A percentile compares a stretch with the other conserved stretches of the same genome.
Conservation (phyloP, 2,329 filamentous ascomycete genomes). For the Hortaea sp. region DNA sequence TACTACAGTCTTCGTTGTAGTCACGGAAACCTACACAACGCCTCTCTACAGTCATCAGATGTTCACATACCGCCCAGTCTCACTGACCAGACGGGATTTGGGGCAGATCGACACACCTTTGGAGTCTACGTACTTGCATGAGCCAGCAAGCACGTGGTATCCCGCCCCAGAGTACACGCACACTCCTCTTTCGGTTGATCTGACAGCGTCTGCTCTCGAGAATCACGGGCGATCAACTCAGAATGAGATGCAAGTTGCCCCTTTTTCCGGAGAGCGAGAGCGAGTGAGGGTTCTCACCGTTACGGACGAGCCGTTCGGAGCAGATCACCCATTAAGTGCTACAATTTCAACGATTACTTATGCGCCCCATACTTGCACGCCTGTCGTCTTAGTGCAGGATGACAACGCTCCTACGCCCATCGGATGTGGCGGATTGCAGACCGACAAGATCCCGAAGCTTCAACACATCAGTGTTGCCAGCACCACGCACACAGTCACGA, state of each 20-base stretch:
- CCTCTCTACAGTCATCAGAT: background rate
- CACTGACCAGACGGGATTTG: no score
- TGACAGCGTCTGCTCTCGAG: no score
- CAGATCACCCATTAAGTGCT: background rate
- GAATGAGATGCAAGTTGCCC: no score
- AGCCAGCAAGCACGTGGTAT: no score
- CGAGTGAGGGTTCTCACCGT: no score
- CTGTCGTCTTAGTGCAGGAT: background rate
- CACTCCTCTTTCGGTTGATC: no score
- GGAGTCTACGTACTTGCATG: no score
- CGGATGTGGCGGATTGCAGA: constrained; percentile 4
- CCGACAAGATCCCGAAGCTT: background rate
- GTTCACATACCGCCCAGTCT: background rate
- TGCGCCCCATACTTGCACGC: constrained; percentile 1
- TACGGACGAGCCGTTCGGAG: no score
- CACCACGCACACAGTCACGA: background rate
- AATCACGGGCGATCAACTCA: no score
- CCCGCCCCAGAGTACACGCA: no score
- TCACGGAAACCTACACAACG: background rate
- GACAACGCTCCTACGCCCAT: background rate
- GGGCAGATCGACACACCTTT: no score
- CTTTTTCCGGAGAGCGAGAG: no score
- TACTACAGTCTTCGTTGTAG: background rate
- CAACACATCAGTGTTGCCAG: background rate
- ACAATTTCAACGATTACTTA: background rate